phyloP scores from a whole-genome alignment of 805 yeast species.

The Candida xyloterini region DNA sequence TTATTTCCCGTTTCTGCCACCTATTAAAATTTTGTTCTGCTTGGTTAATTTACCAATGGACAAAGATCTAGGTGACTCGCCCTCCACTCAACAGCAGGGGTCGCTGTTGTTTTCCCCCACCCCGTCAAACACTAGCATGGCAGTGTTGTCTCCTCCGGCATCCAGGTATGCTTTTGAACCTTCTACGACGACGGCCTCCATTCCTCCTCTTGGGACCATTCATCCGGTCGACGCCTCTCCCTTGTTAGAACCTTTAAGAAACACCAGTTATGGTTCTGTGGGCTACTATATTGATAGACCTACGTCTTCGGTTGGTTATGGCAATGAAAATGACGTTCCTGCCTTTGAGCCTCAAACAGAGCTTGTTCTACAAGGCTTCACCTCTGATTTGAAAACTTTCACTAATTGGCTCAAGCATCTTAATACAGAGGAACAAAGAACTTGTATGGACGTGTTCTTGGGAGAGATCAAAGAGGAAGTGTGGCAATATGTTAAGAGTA shows the following conservation, averaged over 20 bases:
- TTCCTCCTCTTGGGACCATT: slow-evolving; percentile 24
- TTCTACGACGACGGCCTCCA: slow-evolving; percentile 20
- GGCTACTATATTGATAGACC: slow-evolving; percentile 19
- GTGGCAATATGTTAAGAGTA: slow-evolving; percentile 42
- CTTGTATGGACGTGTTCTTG: slow-evolving; percentile 48
- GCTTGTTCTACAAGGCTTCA: slow-evolving; percentile 32
- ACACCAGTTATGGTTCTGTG: slow-evolving; percentile 7
- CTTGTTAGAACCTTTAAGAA: slow-evolving; percentile 14
- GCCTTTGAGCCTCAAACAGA: slow-evolving; percentile 33
- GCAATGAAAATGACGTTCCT: slow-evolving; percentile 30
- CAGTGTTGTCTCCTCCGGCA: slow-evolving; percentile 42
- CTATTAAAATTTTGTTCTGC: slow-evolving; percentile 9
- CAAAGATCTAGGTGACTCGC: slow-evolving; percentile 18
- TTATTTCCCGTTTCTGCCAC: slow-evolving; percentile 9
- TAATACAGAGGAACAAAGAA: slow-evolving; percentile 43
- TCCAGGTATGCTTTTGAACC: slow-evolving; percentile 36
- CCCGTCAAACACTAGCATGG: slow-evolving; percentile 32
- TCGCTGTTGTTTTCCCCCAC: slow-evolving; percentile 23
- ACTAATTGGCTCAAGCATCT: slow-evolving; percentile 46
- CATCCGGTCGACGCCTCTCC: slow-evolving; percentile 19
- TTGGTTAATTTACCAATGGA: slow-evolving; percentile 11
- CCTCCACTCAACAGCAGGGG: slow-evolving; percentile 15
- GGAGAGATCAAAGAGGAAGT: slow-evolving; percentile 43
- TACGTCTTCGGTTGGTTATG: slow-evolving; percentile 14
- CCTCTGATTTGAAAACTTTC: slow-evolving; percentile 44